Base-by-base conservation (phyloP, 2,329 filamentous ascomycete genomes). In the Sporothrix mexicana region DNA sequence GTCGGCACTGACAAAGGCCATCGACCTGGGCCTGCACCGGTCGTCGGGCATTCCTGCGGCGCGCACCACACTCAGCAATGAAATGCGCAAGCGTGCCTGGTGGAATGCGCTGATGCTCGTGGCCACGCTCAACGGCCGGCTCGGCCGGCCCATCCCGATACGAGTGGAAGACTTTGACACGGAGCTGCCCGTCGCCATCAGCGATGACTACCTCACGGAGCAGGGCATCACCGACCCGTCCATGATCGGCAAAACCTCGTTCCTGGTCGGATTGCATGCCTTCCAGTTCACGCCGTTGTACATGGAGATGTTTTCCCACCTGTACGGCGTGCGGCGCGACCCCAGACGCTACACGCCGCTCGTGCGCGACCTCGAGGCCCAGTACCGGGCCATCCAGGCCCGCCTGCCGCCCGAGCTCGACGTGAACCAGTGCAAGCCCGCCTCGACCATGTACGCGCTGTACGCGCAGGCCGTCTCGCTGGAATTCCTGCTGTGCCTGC, bases 61-160 rank as follows among this genome's bases (percentile, higher is more conserved):
- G 70, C 80, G 78, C 15, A 87, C 85, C 0, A 85, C 83, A n/a
- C 85, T 94, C 0, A 88, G 92, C 6, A 88, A 92, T 73, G 93
- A 97, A 74, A 86, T 95, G 80, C 87, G 93, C 30, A 95, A 95
- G 81, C 87, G 93, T 17, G 86, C 90, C 0, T 97, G 93, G 84
- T 97, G 93, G 92, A 86, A 86, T 6, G 85, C 95, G 12, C 81
- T 94, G 55, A 84, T 87, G 5, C 85, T 94, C 15, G 86, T 90
- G 74, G 85, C 92, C 10, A 89, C 88, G n/a, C 83, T 95, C 10
- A 90, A 90, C 76, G 92, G 92, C 23, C 93, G 92, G 73, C 88
- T 95, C 49, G 93, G 93, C 20, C 86, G 91, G 17, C 93, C 93
- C 0, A 92, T 96, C 87, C 88, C 91, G 1, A 87, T 96, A 66